Conservation (phyloP, 441 rosid genomes). For the Corymbia citriodora region DNA sequence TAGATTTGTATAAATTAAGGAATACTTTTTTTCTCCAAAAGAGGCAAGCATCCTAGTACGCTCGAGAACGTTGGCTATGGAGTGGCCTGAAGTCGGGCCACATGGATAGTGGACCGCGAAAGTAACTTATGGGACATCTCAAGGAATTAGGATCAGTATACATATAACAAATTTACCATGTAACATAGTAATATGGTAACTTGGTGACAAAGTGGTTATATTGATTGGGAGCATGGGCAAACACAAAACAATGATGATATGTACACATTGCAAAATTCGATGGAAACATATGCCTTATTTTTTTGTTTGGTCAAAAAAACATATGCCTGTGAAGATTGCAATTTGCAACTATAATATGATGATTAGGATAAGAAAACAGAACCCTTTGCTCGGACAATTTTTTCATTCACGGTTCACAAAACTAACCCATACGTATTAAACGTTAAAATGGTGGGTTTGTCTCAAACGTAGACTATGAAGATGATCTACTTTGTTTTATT, state of each 20-base stretch:
- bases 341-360: background rate
- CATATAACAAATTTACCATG: too few relatives aligned
- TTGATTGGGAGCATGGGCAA: too few relatives aligned
- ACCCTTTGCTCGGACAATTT: background rate
- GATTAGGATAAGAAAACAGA: background rate
- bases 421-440: too few relatives aligned
- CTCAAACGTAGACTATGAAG: background rate
- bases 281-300: background rate
- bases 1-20: background rate
- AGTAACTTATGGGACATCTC: background rate
- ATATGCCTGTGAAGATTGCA: background rate
- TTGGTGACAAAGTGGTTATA: too few relatives aligned
- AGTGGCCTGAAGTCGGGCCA: too few relatives aligned
- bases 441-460: too few relatives aligned
- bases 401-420: background rate
- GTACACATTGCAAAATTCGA: background rate
- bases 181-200: too few relatives aligned
- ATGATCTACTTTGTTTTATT: background rate
- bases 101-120: background rate
- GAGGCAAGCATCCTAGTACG: background rate
- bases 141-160: background rate
- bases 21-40: background rate
- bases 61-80: too few relatives aligned
- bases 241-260: background rate
- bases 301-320: too few relatives aligned